Evolutionary conservation across 2,329 filamentous ascomycete species (phyloP).

Genomic region (Aureobasidium zeae): DNA sequence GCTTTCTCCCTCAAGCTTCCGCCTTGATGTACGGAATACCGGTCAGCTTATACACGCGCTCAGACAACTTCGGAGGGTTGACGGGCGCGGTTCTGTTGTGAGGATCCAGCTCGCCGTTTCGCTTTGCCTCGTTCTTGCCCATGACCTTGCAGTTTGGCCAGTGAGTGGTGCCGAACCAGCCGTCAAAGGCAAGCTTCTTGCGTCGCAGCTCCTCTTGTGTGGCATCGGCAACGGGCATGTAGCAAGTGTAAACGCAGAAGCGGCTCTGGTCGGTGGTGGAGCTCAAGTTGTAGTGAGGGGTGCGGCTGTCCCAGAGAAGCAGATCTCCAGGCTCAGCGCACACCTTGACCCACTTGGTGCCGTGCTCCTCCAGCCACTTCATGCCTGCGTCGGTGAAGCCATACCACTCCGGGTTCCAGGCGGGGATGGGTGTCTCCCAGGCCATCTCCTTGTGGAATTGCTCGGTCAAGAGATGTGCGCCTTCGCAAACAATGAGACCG

Average conservation of each 20-base stretch:
- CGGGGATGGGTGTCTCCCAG: conserved; percentile 25
- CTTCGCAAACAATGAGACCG: conserved; percentile 30
- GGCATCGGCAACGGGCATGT: conserved; percentile 30
- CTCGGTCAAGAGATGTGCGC: conserved; percentile 26
- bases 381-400: conserved; percentile 28
- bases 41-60: conserved; percentile 38
- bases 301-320: conserved; percentile 23
- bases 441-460: conserved; percentile 27
- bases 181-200: conserved; percentile 28
- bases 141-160: conserved; percentile 29
- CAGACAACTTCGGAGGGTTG: conserved; percentile 33
- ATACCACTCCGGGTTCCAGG: conserved; percentile 28
- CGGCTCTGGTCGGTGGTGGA: conserved; percentile 24
- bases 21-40: conserved; percentile 39
- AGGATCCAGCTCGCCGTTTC: conserved; percentile 26
- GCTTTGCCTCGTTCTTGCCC: conserved; percentile 27
- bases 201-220: conserved; percentile 27
- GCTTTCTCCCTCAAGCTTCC: too few species aligned
- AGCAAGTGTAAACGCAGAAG: conserved; percentile 30
- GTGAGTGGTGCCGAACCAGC: conserved; percentile 28
- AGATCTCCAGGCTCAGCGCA: conserved; percentile 24
- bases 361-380: conserved; percentile 22
- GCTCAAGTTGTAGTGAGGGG: conserved; percentile 28
- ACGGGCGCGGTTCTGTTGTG: conserved; percentile 33
- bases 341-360: conserved; percentile 22